phyloP scores from a whole-genome alignment of 164 flowering plant genomes.

The Euptelea pleiosperma region DNA sequence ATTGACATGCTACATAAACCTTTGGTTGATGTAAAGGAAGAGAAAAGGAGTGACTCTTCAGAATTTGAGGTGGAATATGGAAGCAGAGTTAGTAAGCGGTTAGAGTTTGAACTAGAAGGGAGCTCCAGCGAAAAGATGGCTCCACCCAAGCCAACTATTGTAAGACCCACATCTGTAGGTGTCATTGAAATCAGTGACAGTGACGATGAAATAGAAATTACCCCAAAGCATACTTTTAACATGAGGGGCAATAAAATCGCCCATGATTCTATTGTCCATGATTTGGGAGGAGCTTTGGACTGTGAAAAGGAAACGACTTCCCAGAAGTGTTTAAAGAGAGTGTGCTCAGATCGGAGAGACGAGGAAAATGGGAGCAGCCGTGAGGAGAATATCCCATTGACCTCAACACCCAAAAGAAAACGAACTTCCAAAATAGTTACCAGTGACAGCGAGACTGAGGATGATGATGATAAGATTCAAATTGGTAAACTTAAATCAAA shows the following conservation, averaged over 20 bases:
- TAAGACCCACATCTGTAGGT: conserved; percentile 18
- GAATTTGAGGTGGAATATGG: conserved; percentile 7
- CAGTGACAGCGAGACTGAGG: conserved; percentile 45
- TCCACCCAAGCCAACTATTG: conserved; percentile 30
- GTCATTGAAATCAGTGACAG: conserved; percentile 40
- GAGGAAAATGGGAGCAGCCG: conserved; percentile 12
- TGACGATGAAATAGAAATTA: conserved; percentile 35
- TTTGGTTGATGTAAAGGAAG: conserved; percentile 7
- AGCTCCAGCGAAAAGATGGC: conserved; percentile 27
- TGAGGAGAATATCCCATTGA: conserved; percentile 8
- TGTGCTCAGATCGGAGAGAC: neutral
- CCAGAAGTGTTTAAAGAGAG: conserved; percentile 14
- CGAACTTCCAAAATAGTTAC: conserved; percentile 29
- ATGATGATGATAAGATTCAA: conserved; percentile 44
- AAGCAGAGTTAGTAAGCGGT: conserved; percentile 25
- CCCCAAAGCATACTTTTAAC: neutral
- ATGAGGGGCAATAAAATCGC: neutral
- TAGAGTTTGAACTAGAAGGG: conserved; percentile 26
- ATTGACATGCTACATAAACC: conserved; percentile 3
- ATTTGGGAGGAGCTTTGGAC: conserved; percentile 4
- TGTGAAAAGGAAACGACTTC: conserved; percentile 8
- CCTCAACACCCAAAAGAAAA: conserved; percentile 36
- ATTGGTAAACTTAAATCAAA: conserved; percentile 29
- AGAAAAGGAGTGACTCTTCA: neutral
- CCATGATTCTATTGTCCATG: neutral